Base-by-base conservation (phyloP, 1,139 yeast species). In the Debaryomyces sp. region DNA sequence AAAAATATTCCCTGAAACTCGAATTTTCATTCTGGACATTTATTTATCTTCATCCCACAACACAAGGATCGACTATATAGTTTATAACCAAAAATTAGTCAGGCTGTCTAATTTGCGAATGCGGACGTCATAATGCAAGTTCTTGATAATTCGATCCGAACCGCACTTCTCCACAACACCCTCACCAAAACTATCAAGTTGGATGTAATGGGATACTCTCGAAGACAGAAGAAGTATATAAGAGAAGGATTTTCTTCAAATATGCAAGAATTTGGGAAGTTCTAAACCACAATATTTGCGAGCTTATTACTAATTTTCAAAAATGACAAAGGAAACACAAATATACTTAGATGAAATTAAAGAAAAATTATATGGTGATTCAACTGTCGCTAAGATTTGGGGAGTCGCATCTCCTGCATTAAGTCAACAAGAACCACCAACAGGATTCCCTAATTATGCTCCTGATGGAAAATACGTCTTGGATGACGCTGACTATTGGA, bases 401-500 rank as follows among this genome's bases (percentile, higher is more conserved):
- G 56, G 56, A 5, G 50, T 52, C 6, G 59, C 59, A 5, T 9
- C 41, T 3, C 36, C 26, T 6, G 46, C 43, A 9, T 40, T 55
- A 6, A 33, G 42, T 18, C 46, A 49, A 5, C n/a, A 21, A 2
- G 12, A 13, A 4, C 57, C 57, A 7, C 59, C 59, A 10, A 43
- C 44, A 7, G 49, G 45, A 22, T 49, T 50, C 33, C 58, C 59
- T 4, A 56, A 55, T 24, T 53, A 54, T 35, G 47, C 53, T 8
- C 37, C 37, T 9, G 48, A 39, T 38, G 50, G 49, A 6, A 47
- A 52, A 37, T 62, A 61, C 43, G 42, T 47, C 6, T 58, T 45
- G 45, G 52, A 57, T 18, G 57, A 53, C 10, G 50, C 54, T 22
- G 56, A 58, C 13, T 58, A 60, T 53, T 63, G 67, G 67, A 63